These are phyloP conservation scores for Mortierella alpina DNA, from an alignment of 192 early-diverging fungal species.

Conservation along the genomic window DNA sequence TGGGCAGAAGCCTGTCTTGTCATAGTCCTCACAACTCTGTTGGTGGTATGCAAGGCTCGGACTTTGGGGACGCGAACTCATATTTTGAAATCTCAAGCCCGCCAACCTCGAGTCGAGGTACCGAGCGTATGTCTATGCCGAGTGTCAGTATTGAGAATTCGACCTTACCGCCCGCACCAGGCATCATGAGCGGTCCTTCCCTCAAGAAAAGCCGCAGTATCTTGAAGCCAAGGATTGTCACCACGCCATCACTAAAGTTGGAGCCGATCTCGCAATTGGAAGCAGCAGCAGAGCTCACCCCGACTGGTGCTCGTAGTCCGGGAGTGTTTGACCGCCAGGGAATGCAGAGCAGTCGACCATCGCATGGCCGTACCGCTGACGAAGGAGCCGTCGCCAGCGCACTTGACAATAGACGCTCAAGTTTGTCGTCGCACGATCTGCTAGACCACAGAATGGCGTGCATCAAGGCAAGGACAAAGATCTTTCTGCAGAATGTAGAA, in stretches of 20 bases:
- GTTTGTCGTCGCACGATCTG: constrained; percentile 7
- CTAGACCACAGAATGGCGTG: constrained; percentile 28
- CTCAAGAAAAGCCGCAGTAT: constrained; percentile 33
- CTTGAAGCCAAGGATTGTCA: constrained; percentile 38
- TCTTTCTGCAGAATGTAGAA: constrained; percentile 46
- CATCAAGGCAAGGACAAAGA: constrained; percentile 26
- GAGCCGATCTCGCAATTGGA: constrained; percentile 4
- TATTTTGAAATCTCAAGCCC: no score
- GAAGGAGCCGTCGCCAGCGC: constrained; percentile 5
- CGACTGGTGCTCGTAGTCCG: background rate
- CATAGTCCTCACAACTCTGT: no score
- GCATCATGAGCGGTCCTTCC: background rate
- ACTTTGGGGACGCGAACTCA: no score
- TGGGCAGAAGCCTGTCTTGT: no score
- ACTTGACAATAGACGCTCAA: background rate
- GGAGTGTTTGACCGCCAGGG: background rate
- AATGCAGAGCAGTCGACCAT: constrained; percentile 1
- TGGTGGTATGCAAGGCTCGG: no score
- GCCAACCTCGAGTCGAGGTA: no score
- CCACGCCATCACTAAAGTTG: constrained; percentile 13
- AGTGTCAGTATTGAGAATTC: no score
- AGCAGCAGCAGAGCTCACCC: background rate
- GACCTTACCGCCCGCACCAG: background rate
- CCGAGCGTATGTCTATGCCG: background rate
- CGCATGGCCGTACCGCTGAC: constrained; percentile 20